Evolutionary conservation across 352 stramenopile species (phyloP), one percentile per base, ranked within the genome.

Genomic region (Pythium apleroticum): DNA sequence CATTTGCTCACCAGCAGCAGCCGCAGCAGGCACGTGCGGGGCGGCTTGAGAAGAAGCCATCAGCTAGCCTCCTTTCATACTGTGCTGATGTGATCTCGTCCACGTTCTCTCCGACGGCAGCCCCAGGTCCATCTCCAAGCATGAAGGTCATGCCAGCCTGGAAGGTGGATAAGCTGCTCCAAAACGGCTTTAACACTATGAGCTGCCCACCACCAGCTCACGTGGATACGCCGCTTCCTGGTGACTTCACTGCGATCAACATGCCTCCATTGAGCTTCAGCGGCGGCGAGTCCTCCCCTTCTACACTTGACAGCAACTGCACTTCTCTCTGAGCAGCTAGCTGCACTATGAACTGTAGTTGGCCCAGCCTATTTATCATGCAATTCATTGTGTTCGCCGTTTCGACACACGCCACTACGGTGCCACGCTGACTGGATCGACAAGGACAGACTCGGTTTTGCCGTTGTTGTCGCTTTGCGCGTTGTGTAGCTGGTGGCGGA

Each of bases 71-170:
- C 3, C 35, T 86, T n/a, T 63, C 78, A 12, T 83, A 74, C 60
- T 87, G 74, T 39, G 61, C 76, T 20, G 76, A 82, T 50, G 45
- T 87, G 0, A 55, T 85, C 31, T 57, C 66, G 17, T 74, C 72
- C 33, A 63, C 63, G 31, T 41, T 66, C 2, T 75, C 72, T 15
- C 53, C 73, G 43, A 12, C 65, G 28, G 35, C 67, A 22, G 53
- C 57, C 3, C 43, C 59, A 5, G 72, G 60, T 27, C 39, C 39
- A 8, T 20, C 39, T 4, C 58, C 70, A 19, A 70, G 65, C 10
- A 60, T 59, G 33, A 84, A 78, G 60, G 64, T 78, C 8, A 65
- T 66, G n/a, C 68, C 77, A 10, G 59, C 63, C 20, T 88, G 77
- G 75, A 74, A 66, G 41, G 20, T 58, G 19, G 20, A 61, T 17